A percentile compares a stretch with the other conserved stretches of the same genome.
phyloP scores from a whole-genome alignment of 441 rosid species.

The Syzygium malaccense region DNA sequence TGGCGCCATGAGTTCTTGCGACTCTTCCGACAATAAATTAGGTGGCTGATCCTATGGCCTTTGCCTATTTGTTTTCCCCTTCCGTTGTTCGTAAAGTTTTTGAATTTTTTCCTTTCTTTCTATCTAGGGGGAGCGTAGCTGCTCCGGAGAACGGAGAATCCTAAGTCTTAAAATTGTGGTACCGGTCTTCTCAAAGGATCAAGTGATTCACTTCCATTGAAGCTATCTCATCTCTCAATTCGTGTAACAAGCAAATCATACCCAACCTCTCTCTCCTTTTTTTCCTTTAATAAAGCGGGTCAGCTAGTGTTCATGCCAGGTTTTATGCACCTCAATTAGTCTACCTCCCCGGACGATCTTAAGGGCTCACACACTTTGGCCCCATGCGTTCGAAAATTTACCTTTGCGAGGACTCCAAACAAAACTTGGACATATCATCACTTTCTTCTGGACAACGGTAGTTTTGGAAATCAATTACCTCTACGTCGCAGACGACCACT shows the following conservation, averaged over 20 bases:
- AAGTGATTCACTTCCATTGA: not conserved
- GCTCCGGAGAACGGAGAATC: constrained; percentile 10
- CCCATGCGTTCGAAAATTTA: not conserved
- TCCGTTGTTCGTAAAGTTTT: not conserved
- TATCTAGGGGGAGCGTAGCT: not conserved
- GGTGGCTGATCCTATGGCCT: constrained; percentile 5
- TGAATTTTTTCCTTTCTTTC: not conserved
- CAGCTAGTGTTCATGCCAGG: not conserved
- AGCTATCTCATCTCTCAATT: not conserved
- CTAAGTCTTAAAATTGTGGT: not conserved
- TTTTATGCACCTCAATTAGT: not conserved
- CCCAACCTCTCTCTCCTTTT: not conserved
- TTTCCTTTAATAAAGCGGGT: not conserved
- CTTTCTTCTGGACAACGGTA: not conserved
- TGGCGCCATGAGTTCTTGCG: not conserved
- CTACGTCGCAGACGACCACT: too few species aligned
- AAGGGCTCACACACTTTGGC: not conserved
- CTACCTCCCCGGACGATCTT: not conserved
- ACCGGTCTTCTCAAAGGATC: not conserved
- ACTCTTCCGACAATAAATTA: not conserved
- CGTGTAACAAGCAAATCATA: not conserved
- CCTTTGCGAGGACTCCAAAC: not conserved
- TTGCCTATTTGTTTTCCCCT: not conserved
- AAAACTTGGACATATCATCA: not conserved
- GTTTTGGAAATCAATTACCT: not conserved